A percentile compares a stretch with the other conserved stretches of the same genome.
These are phyloP conservation scores for Phyllostachys edulis DNA, from an alignment of 176 grass and related monocot genomes.

Conservation along the genomic window DNA sequence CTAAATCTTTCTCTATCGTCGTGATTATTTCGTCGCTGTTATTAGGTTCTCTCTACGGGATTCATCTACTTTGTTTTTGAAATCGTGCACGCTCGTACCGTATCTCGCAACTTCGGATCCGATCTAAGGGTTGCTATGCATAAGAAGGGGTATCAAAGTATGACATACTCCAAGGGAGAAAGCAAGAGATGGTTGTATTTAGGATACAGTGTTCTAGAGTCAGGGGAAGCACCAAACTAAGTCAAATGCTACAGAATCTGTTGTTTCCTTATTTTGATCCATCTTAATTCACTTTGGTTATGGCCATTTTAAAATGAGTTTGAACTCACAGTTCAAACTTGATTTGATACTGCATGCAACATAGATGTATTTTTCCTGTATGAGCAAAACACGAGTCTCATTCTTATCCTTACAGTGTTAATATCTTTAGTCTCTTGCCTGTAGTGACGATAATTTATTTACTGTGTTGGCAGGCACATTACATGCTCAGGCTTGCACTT, in stretches of 20 bases:
- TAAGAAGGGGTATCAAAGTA: no score
- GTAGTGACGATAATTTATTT: conserved; percentile 9
- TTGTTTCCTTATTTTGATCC: neutral
- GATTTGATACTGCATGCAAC: neutral
- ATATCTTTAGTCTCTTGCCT: neutral
- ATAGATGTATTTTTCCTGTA: neutral
- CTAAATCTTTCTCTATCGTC: no score
- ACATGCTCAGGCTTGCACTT: conserved; percentile 78
- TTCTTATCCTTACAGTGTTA: conserved; percentile 12
- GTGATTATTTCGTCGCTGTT: no score
- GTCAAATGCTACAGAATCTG: neutral
- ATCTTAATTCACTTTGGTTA: neutral
- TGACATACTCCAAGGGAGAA: neutral
- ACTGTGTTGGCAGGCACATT: conserved; percentile 64
- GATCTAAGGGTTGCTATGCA: no score
- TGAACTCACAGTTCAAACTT: conserved; percentile 1
- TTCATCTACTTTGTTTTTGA: no score
- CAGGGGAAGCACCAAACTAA: neutral
- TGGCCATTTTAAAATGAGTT: conserved; percentile 24
- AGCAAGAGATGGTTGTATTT: neutral
- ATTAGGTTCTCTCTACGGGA: no score
- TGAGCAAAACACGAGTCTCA: neutral
- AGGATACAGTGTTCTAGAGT: neutral
- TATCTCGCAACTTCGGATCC: no score
- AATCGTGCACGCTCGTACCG: no score